These are phyloP conservation scores for Candida ascalaphidarum DNA, from an alignment of 805 yeast species.

Conservation along the genomic window DNA sequence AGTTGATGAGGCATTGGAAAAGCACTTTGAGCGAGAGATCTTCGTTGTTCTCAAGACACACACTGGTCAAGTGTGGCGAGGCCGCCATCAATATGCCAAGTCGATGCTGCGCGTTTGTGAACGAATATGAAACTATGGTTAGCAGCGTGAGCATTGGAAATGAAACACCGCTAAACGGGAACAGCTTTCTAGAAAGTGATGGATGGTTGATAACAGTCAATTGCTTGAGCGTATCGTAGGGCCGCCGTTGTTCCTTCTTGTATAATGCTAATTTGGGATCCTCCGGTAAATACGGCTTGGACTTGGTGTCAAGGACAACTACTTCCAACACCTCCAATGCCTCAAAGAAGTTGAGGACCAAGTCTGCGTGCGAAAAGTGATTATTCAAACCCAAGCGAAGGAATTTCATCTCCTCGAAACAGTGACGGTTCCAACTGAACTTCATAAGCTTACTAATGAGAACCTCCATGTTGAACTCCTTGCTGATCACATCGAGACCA, in stretches of 20 bases:
- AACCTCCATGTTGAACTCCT: conserved; percentile 14
- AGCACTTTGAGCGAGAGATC: conserved; percentile 18
- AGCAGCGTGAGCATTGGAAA: conserved; percentile 18
- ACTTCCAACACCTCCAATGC: conserved; percentile 15
- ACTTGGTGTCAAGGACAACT: conserved; percentile 10
- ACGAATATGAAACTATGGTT: conserved; percentile 23
- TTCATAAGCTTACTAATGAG: conserved; percentile 16
- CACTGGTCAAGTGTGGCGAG: conserved; percentile 7
- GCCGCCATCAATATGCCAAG: conserved; percentile 19
- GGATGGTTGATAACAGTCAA: conserved; percentile 21
- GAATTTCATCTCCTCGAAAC: conserved; percentile 10
- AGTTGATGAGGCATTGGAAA: conserved; percentile 18
- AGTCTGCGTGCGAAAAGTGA: conserved; percentile 8
- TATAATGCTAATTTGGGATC: neutral
- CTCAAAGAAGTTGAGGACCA: conserved; percentile 16
- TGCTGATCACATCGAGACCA: conserved; percentile 20
- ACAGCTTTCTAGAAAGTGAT: conserved; percentile 10
- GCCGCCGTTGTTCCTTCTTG: too few relatives aligned
- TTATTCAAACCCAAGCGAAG: conserved; percentile 21
- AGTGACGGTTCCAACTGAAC: conserved; percentile 15
- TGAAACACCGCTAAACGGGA: conserved; percentile 11
- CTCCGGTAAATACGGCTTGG: conserved; percentile 1
- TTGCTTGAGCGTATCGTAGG: conserved; percentile 6
- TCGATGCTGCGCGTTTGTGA: conserved; percentile 13
- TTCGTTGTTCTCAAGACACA: conserved; percentile 26